phyloP scores from a whole-genome alignment of 768 basidiomycete species.

The Hypholoma fasciculare region DNA sequence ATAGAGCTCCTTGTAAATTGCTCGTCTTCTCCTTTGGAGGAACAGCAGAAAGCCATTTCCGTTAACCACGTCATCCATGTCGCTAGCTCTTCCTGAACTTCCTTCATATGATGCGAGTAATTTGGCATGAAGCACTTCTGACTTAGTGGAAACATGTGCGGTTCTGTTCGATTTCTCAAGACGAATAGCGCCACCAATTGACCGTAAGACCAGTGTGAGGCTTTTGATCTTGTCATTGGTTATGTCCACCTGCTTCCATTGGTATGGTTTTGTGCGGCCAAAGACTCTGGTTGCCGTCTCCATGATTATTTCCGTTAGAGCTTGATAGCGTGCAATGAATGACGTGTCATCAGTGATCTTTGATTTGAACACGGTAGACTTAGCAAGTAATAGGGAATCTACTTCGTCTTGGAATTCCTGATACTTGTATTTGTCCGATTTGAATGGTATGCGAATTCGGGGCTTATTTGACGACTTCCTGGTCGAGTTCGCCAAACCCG shows the following conservation, averaged over 20 bases:
- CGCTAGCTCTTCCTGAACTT: too few species aligned
- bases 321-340: background rate
- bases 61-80: too few species aligned
- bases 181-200: background rate
- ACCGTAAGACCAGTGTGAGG: background rate
- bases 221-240: background rate
- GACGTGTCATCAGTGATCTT: constrained; percentile 1
- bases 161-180: background rate
- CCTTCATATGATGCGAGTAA: too few species aligned
- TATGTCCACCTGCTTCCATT: background rate
- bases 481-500: too few species aligned
- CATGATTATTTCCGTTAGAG: background rate
- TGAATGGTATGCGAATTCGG: background rate
- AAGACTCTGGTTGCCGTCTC: background rate
- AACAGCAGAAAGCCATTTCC: background rate
- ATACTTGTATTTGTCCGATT: constrained; percentile 9
- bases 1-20: background rate
- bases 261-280: background rate
- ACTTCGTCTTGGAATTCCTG: background rate
- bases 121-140: background rate
- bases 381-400: background rate
- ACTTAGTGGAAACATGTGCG: background rate
- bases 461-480: background rate
- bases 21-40: background rate
- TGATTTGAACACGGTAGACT: background rate